Percentiles rank a stretch among this genome's conserved stretches.
Conservation (phyloP, 1,284 basidiomycete genomes). For the Austroboletus novae-zelandiae region DNA sequence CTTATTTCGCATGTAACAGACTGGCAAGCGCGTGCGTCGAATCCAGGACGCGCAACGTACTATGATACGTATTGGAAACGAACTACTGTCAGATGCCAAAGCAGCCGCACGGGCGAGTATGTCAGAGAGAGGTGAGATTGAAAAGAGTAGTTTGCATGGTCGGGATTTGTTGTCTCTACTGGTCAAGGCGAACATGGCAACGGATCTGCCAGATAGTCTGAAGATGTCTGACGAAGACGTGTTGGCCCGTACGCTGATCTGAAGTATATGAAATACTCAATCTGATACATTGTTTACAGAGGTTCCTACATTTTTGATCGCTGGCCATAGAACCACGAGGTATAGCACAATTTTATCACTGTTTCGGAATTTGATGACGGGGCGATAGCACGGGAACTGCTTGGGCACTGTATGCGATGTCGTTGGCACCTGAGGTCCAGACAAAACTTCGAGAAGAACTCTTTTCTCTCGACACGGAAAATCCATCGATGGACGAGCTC, state of each 20-base stretch:
- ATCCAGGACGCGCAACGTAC: constrained; percentile 20
- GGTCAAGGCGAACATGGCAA: constrained; percentile 64
- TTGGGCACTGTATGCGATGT: constrained; percentile 68
- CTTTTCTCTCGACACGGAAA: constrained; percentile 44
- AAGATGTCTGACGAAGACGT: constrained; percentile 73
- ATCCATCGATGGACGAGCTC: constrained; percentile 59
- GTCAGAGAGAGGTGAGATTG: constrained; percentile 19
- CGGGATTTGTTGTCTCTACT: constrained; percentile 55
- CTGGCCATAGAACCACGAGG: constrained; percentile 82
- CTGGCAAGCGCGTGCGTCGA: constrained; percentile 8
- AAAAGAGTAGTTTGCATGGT: constrained; percentile 31
- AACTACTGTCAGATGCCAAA: constrained; percentile 48
- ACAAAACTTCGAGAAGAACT: constrained; percentile 70
- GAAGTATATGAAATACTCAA: constrained; percentile 17
- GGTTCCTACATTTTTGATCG: constrained; percentile 43
- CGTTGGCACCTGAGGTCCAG: constrained; percentile 56
- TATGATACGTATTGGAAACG: constrained; percentile 41
- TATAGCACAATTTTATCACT: constrained; percentile 12
- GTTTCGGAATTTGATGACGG: neutral
- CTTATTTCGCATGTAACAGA: constrained; percentile 8
- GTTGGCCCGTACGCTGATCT: constrained; percentile 53
- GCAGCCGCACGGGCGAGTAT: constrained; percentile 30
- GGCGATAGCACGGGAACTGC: constrained; percentile 44
- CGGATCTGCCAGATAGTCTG: constrained; percentile 56
- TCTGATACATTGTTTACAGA: constrained; percentile 22